These are phyloP conservation scores for Neocucurbitaria cava DNA, from an alignment of 2,329 filamentous ascomycete genomes.

Conservation along the genomic window DNA sequence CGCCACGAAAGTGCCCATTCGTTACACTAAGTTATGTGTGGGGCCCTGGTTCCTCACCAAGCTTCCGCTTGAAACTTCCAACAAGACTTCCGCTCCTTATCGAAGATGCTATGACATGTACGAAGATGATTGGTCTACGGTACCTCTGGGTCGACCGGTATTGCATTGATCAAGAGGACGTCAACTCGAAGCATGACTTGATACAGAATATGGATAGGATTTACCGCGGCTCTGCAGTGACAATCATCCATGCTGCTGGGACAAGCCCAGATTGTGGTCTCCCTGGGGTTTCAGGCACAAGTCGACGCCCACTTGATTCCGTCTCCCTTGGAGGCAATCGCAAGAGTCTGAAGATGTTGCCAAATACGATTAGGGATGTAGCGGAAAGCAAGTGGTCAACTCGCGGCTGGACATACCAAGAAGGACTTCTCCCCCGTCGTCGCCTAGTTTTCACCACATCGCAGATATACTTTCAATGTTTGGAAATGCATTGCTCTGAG, in stretches of 20 bases:
- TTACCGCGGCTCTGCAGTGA: slow-evolving; percentile 9
- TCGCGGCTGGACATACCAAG: slow-evolving; percentile 8
- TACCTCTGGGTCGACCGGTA: slow-evolving; percentile 11
- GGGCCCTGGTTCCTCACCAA: background rate
- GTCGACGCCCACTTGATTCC: background rate
- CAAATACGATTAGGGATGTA: background rate
- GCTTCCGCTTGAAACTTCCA: background rate
- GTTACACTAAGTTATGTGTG: slow-evolving; percentile 5
- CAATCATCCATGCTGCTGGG: slow-evolving; percentile 14
- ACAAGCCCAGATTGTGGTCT: slow-evolving; percentile 6
- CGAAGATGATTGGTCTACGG: background rate
- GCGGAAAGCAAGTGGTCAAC: background rate
- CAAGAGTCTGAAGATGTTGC: background rate
- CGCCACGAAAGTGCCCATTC: background rate
- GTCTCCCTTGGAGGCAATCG: background rate
- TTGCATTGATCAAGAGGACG: slow-evolving; percentile 6
- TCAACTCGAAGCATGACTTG: background rate
- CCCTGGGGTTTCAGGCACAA: slow-evolving; percentile 1
- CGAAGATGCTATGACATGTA: slow-evolving; percentile 6
- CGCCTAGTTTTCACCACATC: slow-evolving; percentile 6
- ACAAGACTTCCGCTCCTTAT: background rate
- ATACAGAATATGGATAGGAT: slow-evolving; percentile 20
- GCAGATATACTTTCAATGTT: slow-evolving; percentile 5
- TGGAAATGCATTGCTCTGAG: background rate
- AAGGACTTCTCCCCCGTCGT: slow-evolving; percentile 4